phyloP scores from a whole-genome alignment of 2,329 filamentous ascomycete genomes.

The Graphiopsis chlorocephala region DNA sequence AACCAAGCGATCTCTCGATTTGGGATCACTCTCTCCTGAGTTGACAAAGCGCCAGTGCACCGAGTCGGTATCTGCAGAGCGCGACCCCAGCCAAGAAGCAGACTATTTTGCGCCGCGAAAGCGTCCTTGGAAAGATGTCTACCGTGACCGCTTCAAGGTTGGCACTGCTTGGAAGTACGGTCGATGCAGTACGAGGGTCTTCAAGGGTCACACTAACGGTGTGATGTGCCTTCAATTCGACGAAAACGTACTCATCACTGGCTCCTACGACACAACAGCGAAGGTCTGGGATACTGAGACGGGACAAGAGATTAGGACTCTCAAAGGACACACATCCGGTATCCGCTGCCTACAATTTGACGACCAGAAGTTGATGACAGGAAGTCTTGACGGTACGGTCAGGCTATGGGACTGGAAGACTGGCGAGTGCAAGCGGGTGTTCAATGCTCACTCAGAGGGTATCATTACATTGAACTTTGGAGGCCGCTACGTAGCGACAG shows the following conservation, averaged over 20 bases:
- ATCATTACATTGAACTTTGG: constrained; percentile 89
- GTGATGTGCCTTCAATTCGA: constrained; percentile 79
- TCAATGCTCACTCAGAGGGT: constrained; percentile 74
- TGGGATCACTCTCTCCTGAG: constrained; percentile 24
- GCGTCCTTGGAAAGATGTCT: constrained; percentile 93
- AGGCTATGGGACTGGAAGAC: constrained; percentile 97
- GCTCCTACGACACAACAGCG: constrained; percentile 90
- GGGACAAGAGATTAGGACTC: constrained; percentile 78
- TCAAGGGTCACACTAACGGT: constrained; percentile 85
- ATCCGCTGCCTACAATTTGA: constrained; percentile 92
- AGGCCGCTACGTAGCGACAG: constrained; percentile 78
- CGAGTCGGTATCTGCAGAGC: constrained; percentile 19
- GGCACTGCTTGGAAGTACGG: constrained; percentile 98
- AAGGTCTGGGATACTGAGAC: constrained; percentile 96
- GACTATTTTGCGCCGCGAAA: constrained; percentile 50
- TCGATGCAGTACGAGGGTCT: constrained; percentile 76
- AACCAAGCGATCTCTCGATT: constrained; percentile 17
- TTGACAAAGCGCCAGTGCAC: constrained; percentile 29
- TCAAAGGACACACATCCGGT: constrained; percentile 76
- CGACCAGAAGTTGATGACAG: constrained; percentile 84
- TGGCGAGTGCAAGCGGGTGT: constrained; percentile 78
- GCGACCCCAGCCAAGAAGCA: constrained; percentile 14
- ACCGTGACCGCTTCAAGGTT: constrained; percentile 91
- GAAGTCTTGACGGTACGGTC: constrained; percentile 81
- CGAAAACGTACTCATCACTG: constrained; percentile 86